Conservation (phyloP, 192 early-diverging fungal genomes). For the Coemansia sp. region DNA sequence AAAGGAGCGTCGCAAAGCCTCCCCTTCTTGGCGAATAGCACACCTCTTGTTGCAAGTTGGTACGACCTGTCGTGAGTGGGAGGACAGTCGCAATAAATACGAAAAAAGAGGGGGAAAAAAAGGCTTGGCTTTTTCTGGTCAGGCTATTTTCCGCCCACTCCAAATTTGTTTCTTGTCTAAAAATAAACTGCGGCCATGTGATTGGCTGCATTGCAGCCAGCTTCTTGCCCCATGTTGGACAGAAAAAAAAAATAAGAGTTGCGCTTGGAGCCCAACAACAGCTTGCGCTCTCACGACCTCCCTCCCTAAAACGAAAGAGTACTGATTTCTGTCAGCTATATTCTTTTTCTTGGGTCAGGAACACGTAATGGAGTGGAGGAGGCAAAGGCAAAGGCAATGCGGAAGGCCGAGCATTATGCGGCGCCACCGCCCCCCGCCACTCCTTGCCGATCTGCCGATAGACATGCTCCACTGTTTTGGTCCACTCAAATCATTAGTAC, state of each 20-base stretch:
- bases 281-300: conserved; percentile 3
- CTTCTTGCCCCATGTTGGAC: background rate
- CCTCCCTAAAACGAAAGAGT: background rate
- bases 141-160: conserved; percentile 9
- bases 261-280: background rate
- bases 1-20: conserved; percentile 1
- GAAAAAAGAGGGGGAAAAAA: conserved; percentile 5
- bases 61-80: background rate
- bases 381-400: background rate
- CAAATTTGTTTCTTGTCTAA: conserved; percentile 18
- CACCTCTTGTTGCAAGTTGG: background rate
- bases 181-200: conserved; percentile 23
- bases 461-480: background rate
- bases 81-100: background rate
- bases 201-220: conserved; percentile 17
- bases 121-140: conserved; percentile 8
- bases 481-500: background rate
- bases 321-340: background rate
- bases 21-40: background rate
- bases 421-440: conserved; percentile 1
- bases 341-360: conserved; percentile 4
- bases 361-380: background rate
- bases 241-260: background rate
- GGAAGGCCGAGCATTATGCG: background rate
- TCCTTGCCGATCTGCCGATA: background rate